Conservation (phyloP, 176 grass and related monocot genomes). For the Pharus latifolius region DNA sequence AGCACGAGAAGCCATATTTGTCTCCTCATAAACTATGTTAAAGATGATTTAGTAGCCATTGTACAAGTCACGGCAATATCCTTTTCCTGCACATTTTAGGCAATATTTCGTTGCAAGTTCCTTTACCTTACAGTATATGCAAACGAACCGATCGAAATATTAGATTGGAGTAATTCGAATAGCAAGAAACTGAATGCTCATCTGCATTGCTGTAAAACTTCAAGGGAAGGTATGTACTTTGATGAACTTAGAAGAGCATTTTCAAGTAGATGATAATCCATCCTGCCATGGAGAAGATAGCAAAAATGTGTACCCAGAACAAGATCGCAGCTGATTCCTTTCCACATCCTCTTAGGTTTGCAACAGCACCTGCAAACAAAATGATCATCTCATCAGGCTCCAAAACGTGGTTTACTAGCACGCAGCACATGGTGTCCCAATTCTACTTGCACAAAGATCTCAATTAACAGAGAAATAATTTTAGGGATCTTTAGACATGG, state of each 20-base stretch:
- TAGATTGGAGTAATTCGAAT: background rate
- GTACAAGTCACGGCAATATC: conserved; percentile 11
- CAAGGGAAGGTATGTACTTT: background rate
- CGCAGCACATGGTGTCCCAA: conserved; percentile 1
- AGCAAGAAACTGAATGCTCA: background rate
- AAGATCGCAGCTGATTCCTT: conserved; percentile 94
- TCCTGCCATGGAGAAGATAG: conserved; percentile 87
- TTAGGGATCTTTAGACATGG: conserved; percentile 14
- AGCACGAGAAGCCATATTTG: conserved; percentile 7
- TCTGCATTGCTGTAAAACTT: background rate
- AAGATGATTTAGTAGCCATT: conserved; percentile 14
- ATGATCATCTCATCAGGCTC: background rate
- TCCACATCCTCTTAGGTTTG: conserved; percentile 84
- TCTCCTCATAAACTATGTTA: background rate
- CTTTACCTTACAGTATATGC: background rate
- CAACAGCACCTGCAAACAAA: conserved; percentile 68
- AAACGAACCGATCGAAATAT: background rate
- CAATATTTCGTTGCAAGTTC: background rate
- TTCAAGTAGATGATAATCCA: conserved; percentile 80
- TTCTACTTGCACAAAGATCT: conserved; percentile 7
- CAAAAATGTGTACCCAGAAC: conserved; percentile 99
- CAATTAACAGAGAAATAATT: background rate
- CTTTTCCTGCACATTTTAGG: background rate
- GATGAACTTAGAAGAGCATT: conserved; percentile 66
- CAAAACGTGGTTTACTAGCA: conserved; percentile 5